phyloP scores from a whole-genome alignment of 257 asterid species.

The Plectranthus barbatus region DNA sequence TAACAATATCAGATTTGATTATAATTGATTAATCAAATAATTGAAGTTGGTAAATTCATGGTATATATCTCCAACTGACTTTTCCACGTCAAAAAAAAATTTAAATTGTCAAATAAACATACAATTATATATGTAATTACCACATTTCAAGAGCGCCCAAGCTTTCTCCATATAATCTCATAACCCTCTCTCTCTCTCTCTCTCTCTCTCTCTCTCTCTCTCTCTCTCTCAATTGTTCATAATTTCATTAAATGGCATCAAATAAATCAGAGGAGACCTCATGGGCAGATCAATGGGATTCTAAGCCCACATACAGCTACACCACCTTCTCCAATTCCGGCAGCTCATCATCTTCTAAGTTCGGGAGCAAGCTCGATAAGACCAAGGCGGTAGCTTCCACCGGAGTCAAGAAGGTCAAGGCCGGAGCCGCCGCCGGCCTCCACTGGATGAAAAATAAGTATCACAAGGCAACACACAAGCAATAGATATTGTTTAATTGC shows the following conservation, averaged over 20 bases:
- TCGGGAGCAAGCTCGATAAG: no score
- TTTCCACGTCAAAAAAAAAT: background rate
- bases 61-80: background rate
- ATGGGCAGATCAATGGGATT: conserved; percentile 65
- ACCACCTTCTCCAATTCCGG: conserved; percentile 8
- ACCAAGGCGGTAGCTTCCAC: conserved; percentile 49
- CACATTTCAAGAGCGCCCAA: no score
- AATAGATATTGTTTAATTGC: conserved; percentile 8
- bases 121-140: no score
- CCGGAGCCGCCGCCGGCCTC: conserved; percentile 56
- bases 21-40: background rate
- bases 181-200: no score
- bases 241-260: conserved; percentile 28
- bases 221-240: background rate
- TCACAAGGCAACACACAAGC: conserved; percentile 38
- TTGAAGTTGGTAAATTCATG: background rate
- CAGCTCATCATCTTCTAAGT: conserved; percentile 18
- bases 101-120: no score
- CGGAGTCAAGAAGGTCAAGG: conserved; percentile 59
- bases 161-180: no score
- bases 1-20: no score
- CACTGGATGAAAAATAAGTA: conserved; percentile 60
- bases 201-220: background rate
- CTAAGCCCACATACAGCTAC: conserved; percentile 27
- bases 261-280: conserved; percentile 49